These are phyloP conservation scores for Didymellaceae sp. DNA, from an alignment of 2,329 filamentous ascomycete species.

Conservation along the genomic window DNA sequence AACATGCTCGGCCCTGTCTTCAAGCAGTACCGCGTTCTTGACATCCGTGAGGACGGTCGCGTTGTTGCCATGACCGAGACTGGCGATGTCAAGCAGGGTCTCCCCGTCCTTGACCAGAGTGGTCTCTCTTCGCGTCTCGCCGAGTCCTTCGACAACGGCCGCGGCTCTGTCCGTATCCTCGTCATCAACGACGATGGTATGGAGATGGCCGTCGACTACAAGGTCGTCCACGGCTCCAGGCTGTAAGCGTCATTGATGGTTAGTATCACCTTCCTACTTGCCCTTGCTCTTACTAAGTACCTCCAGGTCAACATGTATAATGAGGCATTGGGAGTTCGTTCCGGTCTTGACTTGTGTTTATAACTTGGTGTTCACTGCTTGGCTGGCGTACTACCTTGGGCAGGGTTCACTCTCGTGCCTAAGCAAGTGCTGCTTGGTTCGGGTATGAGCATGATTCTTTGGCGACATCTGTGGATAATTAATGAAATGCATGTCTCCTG, in stretches of 20 bases:
- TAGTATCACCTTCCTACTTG: slow-evolving; percentile 12
- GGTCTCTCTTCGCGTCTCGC: slow-evolving; percentile 81
- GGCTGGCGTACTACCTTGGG: slow-evolving; percentile 27
- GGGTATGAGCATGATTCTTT: slow-evolving; percentile 36
- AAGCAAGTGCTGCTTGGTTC: slow-evolving; percentile 28
- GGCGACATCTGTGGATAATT: slow-evolving; percentile 48
- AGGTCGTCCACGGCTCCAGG: slow-evolving; percentile 85
- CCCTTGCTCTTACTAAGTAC: neutral
- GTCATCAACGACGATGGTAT: slow-evolving; percentile 92
- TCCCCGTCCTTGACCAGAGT: slow-evolving; percentile 94
- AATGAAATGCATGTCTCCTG: slow-evolving; percentile 41
- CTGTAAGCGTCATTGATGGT: slow-evolving; percentile 58
- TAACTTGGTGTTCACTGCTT: slow-evolving; percentile 43
- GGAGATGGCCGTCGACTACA: slow-evolving; percentile 98
- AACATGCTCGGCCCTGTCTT: slow-evolving; percentile 99
- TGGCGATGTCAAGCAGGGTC: slow-evolving; percentile 95
- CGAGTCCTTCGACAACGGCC: slow-evolving; percentile 86
- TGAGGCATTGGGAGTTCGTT: slow-evolving; percentile 44
- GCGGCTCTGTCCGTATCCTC: slow-evolving; percentile 91
- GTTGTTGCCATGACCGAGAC: slow-evolving; percentile 98
- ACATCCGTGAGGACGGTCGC: slow-evolving; percentile 83
- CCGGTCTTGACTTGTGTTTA: slow-evolving; percentile 48
- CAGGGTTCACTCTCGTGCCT: slow-evolving; percentile 22
- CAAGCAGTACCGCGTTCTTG: slow-evolving; percentile 99
- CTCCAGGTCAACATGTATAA: slow-evolving; percentile 34